A percentile compares a stretch with the other conserved stretches of the same genome.
Conservation (phyloP, 202 grass and related monocot genomes). For the Zoysia matrella region DNA sequence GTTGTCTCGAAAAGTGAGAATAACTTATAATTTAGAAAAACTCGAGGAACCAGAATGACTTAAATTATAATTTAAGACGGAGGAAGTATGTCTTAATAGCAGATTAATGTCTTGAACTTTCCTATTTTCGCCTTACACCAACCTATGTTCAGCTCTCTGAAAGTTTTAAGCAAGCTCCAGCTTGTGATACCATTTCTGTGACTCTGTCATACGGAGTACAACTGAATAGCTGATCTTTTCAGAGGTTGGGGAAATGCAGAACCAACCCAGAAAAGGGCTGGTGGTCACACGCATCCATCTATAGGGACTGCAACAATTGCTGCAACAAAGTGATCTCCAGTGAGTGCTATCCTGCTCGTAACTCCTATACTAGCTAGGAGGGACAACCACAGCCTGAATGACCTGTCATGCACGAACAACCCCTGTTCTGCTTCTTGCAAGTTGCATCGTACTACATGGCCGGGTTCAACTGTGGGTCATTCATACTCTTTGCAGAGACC, state of each 20-base stretch:
- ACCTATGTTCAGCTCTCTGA: neutral
- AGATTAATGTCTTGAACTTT: neutral
- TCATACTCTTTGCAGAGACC: neutral
- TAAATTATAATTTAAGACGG: no score
- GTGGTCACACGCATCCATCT: neutral
- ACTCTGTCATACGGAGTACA: neutral
- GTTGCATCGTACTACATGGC: neutral
- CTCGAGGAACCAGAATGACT: no score
- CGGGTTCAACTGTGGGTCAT: neutral
- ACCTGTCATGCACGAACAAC: neutral
- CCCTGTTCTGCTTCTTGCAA: neutral
- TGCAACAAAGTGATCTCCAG: no score
- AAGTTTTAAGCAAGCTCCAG: slow-evolving; percentile 28
- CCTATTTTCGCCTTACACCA: neutral
- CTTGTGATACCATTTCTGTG: slow-evolving; percentile 9
- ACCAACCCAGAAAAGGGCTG: slow-evolving; percentile 12
- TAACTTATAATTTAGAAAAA: no score
- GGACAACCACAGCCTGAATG: neutral
- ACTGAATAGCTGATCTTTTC: slow-evolving; percentile 19
- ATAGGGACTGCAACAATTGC: no score
- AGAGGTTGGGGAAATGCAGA: neutral
- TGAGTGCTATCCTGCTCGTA: neutral
- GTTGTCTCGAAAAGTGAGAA: no score
- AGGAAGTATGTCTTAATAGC: no score
- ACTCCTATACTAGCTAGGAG: slow-evolving; percentile 2